Conservation (phyloP, 352 stramenopile genomes). For the Globisporangium nagaii region DNA sequence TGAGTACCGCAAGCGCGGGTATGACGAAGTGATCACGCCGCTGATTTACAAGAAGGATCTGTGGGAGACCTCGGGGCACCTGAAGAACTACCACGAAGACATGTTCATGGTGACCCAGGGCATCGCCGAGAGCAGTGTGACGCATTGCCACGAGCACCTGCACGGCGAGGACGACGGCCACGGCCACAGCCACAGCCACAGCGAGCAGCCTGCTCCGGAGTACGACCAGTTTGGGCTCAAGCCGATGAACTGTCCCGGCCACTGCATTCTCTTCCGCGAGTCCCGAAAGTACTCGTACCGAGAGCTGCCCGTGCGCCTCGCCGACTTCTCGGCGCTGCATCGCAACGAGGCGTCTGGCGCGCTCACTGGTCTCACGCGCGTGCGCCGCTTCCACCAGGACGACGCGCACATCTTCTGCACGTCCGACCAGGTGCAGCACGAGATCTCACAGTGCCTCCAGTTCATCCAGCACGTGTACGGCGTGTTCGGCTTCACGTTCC, state of each 20-base stretch:
- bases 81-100: constrained; percentile 95
- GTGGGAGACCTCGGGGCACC: constrained; percentile 96
- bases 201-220: constrained; percentile 33
- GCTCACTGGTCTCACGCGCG: constrained; percentile 94
- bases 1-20: constrained; percentile 87
- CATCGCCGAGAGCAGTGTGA: constrained; percentile 24
- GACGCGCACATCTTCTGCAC: constrained; percentile 98
- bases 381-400: constrained; percentile 98
- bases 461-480: constrained; percentile 94
- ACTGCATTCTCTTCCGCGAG: constrained; percentile 97
- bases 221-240: constrained; percentile 96
- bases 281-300: constrained; percentile 92
- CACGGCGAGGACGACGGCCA: constrained; percentile 16
- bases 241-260: constrained; percentile 98
- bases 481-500: constrained; percentile 95
- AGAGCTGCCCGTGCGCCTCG: constrained; percentile 92
- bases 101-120: constrained; percentile 92
- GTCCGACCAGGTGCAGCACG: constrained; percentile 92
- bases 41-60: constrained; percentile 97
- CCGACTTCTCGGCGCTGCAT: constrained; percentile 94
- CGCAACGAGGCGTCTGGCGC: constrained; percentile 95
- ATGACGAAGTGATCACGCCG: constrained; percentile 96
- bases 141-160: constrained; percentile 20
- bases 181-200: constrained; percentile 14
- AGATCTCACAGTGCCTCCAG: constrained; percentile 92